Base-by-base conservation (phyloP, 2,329 filamentous ascomycete genomes). In the Diaporthe batatas region DNA sequence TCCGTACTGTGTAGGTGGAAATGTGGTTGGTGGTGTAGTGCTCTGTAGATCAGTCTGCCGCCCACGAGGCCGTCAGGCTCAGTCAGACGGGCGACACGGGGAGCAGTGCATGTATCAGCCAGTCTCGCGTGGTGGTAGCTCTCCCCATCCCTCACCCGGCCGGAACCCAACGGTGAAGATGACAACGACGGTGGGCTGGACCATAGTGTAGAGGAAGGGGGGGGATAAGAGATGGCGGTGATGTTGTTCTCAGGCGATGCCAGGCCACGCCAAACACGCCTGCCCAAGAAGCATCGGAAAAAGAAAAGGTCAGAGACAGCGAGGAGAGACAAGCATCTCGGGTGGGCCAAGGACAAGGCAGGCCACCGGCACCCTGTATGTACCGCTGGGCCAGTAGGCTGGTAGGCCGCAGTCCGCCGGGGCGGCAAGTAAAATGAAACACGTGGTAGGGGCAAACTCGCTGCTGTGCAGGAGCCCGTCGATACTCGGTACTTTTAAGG, bases 391-490 rank as follows among this genome's bases (percentile, higher is more conserved):
- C 36, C 44, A n/a, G 39, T 5, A 65, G 49, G 44, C 44, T 16
- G 10, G 36, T 47, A 12, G 62, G 44, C 62, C 62, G 59, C 59
- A 36, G 14, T 67, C 62, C 53, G 62, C 62, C 62, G 62, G 62
- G 32, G 47, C 62, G 62, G 62, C 62, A 67, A 53, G 62, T 53
- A 36, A 53, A 67, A 67, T 67, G 62, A 67, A 67, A 67, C 62
- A 67, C 62, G 62, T 67, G 62, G 62, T 67, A 67, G 47, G 62
- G 62, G 62, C 62, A 67, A 67, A 67, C 62, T 67, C 62, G 62
- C 44, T 67, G 62, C 62, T 67, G 62, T 67, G 62, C 62, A 67
- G 62, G 36, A 67, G 62, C 62, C 62, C 62, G 62, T 36, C 47
- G 44, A 65, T 65, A 65, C 44, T 65, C 44, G 62, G 62, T 67